Evolutionary conservation across 1,139 yeast genomes (phyloP).

Genomic region (Cylindricascospora bacillispora): DNA sequence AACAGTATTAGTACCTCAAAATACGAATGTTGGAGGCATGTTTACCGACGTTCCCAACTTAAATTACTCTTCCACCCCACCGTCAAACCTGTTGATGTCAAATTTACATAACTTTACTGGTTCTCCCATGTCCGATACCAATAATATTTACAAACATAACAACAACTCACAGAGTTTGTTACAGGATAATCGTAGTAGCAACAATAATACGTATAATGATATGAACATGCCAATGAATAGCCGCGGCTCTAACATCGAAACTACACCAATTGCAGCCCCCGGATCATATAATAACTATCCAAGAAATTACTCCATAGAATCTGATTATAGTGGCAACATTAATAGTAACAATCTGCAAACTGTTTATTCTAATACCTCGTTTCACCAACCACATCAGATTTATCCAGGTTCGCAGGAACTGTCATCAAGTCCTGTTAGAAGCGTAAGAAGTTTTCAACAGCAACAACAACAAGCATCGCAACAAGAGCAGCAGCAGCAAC

Average conservation of each 20-base stretch:
- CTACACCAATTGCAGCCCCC: constrained; percentile 19
- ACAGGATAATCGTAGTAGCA: constrained; percentile 6
- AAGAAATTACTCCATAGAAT: constrained; percentile 13
- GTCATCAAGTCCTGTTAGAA: too few species aligned
- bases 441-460: too few species aligned
- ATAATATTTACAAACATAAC: constrained; percentile 17
- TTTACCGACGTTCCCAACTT: constrained; percentile 23
- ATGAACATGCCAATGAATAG: too few species aligned
- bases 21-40: constrained; percentile 9
- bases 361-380: too few species aligned
- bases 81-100: constrained; percentile 4
- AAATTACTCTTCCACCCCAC: constrained; percentile 21
- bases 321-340: constrained; percentile 10
- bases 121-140: constrained; percentile 13
- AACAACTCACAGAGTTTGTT: constrained; percentile 20
- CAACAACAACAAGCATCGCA: constrained; percentile 11
- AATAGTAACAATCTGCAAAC: background rate
- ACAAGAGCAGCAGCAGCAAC: constrained; percentile 9
- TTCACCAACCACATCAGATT: constrained; percentile 20
- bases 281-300: constrained; percentile 7
- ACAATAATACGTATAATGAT: constrained; percentile 10
- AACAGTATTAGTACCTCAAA: too few species aligned
- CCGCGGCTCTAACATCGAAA: too few species aligned
- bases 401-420: too few species aligned
- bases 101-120: constrained; percentile 7